Conservation (phyloP, 176 grass and related monocot species). For the bread wheat (Triticum aestivum) region IWGSC_CS_RefSeq_v2.1 NC_057799.1:201308924-201309423, state of each 20-base stretch:
- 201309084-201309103: not conserved
- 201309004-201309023: not conserved
- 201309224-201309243: constrained; percentile 92
- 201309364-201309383: constrained; percentile 51
- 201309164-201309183: not conserved
- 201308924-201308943: not conserved
- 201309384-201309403: constrained; percentile 80
- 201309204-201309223: constrained; percentile 88
- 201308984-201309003: not conserved
- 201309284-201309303: not conserved
- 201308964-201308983: not conserved
- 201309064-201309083: not conserved
- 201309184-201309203: constrained; percentile 72
- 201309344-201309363: too few species aligned
- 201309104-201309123: constrained; percentile 7
- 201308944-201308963: not conserved
- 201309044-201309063: not conserved
- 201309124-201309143: not conserved
- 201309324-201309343: too few species aligned
- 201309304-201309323: too few species aligned
- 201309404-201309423: constrained; percentile 64
- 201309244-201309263: constrained; percentile 96
- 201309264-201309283: constrained; percentile 16
- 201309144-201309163: not conserved
- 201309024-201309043: not conserved